These are phyloP conservation scores for Penicillium waksmanii DNA, from an alignment of 495 filamentous ascomycete species.

Conservation along the genomic window DNA sequence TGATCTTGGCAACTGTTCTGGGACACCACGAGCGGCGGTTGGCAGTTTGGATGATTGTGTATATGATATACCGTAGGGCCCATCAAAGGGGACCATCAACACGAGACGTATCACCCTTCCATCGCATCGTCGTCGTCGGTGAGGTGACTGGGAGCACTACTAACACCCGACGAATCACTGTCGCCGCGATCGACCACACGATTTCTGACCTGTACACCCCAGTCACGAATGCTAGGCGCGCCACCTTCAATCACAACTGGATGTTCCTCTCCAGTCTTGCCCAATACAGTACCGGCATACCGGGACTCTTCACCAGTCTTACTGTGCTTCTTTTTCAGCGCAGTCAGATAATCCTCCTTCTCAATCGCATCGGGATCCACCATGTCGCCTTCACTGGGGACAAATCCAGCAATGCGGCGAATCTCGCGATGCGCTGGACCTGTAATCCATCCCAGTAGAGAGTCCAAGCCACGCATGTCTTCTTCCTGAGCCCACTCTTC, in stretches of 20 bases:
- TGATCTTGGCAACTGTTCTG: too few species aligned
- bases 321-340: conserved; percentile 82
- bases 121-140: conserved; percentile 42
- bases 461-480: conserved; percentile 73
- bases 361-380: conserved; percentile 51
- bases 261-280: conserved; percentile 67
- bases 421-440: conserved; percentile 74
- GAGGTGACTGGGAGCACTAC: conserved; percentile 48
- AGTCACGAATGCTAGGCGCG: conserved; percentile 66
- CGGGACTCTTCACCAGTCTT: conserved; percentile 81
- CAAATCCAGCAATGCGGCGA: conserved; percentile 63
- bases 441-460: conserved; percentile 72
- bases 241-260: conserved; percentile 74
- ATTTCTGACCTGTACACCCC: conserved; percentile 52
- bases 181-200: conserved; percentile 33
- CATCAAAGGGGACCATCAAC: neutral
- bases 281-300: conserved; percentile 78
- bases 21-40: too few species aligned
- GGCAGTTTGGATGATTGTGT: neutral
- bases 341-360: conserved; percentile 74
- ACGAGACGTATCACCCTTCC: conserved; percentile 35
- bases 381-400: conserved; percentile 49
- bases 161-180: conserved; percentile 47
- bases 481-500: conserved; percentile 64
- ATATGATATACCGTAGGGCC: neutral